Evolutionary conservation across 345 rosid species (phyloP), one percentile per base, ranked within the genome.

Genomic region (Linum lewisii): DNA sequence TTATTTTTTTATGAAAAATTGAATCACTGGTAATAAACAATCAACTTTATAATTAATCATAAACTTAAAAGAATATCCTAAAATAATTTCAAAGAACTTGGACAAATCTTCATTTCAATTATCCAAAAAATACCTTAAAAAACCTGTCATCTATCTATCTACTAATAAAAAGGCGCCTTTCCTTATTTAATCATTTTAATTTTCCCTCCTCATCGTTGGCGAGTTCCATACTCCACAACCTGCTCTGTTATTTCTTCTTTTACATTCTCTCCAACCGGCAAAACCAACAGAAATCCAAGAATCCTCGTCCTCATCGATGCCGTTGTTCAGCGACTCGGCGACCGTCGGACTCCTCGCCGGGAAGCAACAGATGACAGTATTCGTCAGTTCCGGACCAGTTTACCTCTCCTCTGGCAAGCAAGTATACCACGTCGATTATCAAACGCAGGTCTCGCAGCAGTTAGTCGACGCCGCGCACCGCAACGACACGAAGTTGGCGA

Each of bases 381-480:
- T 65, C 4, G 57, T 57, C 29, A 34, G 55, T 65, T 60, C 58
- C 21, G 50, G 55, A 24, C 14, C 67, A 1, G 58, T 25, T 24
- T 34, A 47, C 56, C 60, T 20, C 22, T 55, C 38, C 44, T 60
- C 47, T 42, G 70, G 59, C 24, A 21, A 66, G 44, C 63, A 65
- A 47, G 63, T 61, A 5, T 62, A 66, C 0, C 25, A 49, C 18
- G 56, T 52, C 10, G 66, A 66, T 53, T 71, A 57, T 56, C 60
- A 57, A 38, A 47, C 56, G 5, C 51, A 61, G 62, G 60, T 61
- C 44, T 66, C 75, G 2, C 66, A 66, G 55, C 66, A 54, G 5
- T 55, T 71, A 20, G 59, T 71, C 42, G 67, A 71, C 32, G 70
- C 75, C 6, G 57, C 57, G 0, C 66, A 65, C 20, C 13, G 7